Conservation (phyloP, 805 yeast species). For the Ogataea ganodermae region DNA sequence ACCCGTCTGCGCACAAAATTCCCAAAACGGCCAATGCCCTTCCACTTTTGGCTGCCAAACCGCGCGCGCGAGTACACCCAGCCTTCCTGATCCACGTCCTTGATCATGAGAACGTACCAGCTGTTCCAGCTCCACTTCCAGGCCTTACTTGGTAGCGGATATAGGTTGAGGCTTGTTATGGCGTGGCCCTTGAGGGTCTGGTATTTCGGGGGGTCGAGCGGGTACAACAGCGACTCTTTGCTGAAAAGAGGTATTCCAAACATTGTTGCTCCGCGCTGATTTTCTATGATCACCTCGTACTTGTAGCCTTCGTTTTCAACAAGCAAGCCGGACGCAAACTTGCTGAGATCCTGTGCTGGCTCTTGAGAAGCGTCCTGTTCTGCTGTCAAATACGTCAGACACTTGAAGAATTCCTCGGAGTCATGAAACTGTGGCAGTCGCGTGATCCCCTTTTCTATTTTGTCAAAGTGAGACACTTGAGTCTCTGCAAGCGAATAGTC, state of each 20-base stretch:
- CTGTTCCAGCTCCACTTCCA: conserved; percentile 60
- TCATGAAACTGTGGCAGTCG: conserved; percentile 34
- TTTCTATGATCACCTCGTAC: conserved; percentile 51
- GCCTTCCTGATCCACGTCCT: conserved; percentile 60
- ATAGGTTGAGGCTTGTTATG: conserved; percentile 32
- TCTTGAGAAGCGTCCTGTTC: conserved; percentile 13
- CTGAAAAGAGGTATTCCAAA: conserved; percentile 55
- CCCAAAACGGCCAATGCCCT: conserved; percentile 50
- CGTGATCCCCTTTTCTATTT: conserved; percentile 29
- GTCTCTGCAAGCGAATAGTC: conserved; percentile 12
- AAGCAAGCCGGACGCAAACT: conserved; percentile 10
- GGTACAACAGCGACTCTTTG: conserved; percentile 46
- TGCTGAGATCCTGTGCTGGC: conserved; percentile 14
- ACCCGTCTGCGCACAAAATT: conserved; percentile 52
- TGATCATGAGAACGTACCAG: conserved; percentile 56
- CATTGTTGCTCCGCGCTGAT: conserved; percentile 54
- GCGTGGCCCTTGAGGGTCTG: conserved; percentile 46
- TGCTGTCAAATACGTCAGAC: conserved; percentile 25
- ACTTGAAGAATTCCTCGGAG: conserved; percentile 29
- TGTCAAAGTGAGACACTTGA: conserved; percentile 27
- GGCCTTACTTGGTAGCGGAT: conserved; percentile 49
- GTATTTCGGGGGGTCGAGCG: conserved; percentile 52
- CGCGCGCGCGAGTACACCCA: conserved; percentile 51
- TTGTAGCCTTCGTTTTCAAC: conserved; percentile 7
- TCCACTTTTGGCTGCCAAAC: conserved; percentile 48